Evolutionary conservation across 208 protist genomes (phyloP), one percentile per base, ranked within the genome.

Genomic region (Leishmania gerbilli): DNA sequence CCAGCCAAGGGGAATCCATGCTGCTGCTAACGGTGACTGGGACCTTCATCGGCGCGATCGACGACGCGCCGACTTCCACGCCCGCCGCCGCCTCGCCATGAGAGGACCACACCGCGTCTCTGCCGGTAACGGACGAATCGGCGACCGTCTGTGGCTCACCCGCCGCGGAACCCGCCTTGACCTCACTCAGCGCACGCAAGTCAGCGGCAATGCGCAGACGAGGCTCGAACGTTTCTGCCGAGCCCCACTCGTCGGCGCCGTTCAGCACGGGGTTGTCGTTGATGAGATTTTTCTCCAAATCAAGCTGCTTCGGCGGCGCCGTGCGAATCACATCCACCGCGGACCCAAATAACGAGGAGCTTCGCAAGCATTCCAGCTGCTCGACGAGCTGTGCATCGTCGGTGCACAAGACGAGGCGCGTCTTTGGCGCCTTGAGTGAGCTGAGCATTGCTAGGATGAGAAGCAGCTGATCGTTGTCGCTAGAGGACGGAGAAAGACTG

Each of bases 401-500:
- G 40, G 91, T 89, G 85, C 94, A 96, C 27, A 95, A 77, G 17
- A 93, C 74, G 24, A 97, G 83, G 17, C 83, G 76, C n/a, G 88
- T 56, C 2, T 31, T 53, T 2, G 45, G 65, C 15, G 76, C 49
- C 21, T 86, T 80, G 47, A 95, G 77, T 37, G 89, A 83, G 60
- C 90, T 84, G 65, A 96, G 71, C 89, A 97, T 95, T 24, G 91
- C 86, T 27, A 95, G 65, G 3, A 97, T 75, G 15, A 95, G 82
- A 31, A 96, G 62, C 71, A 97, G 78, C 75, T 94, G 92, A 76
- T 94, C 88, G 79, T 97, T 93, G 82, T 95, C 91, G 42, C 45
- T 85, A 1, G 71, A 67, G 24, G 81, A 79, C 9, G 91, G 87
- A 40, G 82, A 34, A n/a, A 95, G 69, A 40, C 68, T 62, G 11